Evolutionary conservation across 805 yeast genomes (phyloP).

Genomic region (Pichia manshurica): DNA sequence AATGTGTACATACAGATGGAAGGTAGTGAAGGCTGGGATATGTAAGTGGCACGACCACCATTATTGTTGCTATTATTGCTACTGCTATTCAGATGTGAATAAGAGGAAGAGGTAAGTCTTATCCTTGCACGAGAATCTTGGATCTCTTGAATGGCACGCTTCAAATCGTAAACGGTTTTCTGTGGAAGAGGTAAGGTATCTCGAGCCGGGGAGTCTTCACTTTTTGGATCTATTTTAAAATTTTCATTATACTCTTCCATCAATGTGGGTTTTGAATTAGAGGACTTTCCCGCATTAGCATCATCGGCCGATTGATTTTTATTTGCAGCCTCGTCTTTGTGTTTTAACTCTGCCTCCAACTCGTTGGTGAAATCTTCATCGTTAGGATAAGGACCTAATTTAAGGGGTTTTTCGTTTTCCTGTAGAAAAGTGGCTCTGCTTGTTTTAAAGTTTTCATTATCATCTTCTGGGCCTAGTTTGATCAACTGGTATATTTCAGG

Average conservation of each 20-base stretch:
- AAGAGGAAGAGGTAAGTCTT: conserved; percentile 46
- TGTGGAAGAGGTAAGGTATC: conserved; percentile 83
- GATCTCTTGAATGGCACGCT: conserved; percentile 69
- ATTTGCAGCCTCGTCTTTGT: conserved; percentile 54
- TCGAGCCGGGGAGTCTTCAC: conserved; percentile 63
- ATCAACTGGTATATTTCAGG: conserved; percentile 37
- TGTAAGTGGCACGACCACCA: conserved; percentile 1
- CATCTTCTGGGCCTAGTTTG: conserved; percentile 23
- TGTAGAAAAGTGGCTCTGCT: conserved; percentile 7
- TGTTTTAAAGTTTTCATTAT: conserved; percentile 33
- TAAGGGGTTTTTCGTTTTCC: conserved; percentile 64
- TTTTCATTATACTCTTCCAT: conserved; percentile 61
- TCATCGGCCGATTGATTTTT: conserved; percentile 14
- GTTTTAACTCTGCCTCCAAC: conserved; percentile 74
- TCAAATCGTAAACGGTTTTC: conserved; percentile 72
- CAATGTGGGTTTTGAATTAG: conserved; percentile 34
- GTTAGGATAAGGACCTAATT: conserved; percentile 76
- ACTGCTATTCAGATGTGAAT: conserved; percentile 12
- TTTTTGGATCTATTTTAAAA: conserved; percentile 45
- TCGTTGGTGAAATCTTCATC: conserved; percentile 84
- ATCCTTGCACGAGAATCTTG: conserved; percentile 78
- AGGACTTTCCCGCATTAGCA: conserved; percentile 8
- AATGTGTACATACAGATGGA: conserved; percentile 97
- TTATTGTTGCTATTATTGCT: not conserved
- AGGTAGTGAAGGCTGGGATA: conserved; percentile 71